Percentiles rank a stretch among this genome's conserved stretches.
phyloP scores from a whole-genome alignment of 2,329 filamentous ascomycete genomes.

The Drechslerella stenobrocha region DNA sequence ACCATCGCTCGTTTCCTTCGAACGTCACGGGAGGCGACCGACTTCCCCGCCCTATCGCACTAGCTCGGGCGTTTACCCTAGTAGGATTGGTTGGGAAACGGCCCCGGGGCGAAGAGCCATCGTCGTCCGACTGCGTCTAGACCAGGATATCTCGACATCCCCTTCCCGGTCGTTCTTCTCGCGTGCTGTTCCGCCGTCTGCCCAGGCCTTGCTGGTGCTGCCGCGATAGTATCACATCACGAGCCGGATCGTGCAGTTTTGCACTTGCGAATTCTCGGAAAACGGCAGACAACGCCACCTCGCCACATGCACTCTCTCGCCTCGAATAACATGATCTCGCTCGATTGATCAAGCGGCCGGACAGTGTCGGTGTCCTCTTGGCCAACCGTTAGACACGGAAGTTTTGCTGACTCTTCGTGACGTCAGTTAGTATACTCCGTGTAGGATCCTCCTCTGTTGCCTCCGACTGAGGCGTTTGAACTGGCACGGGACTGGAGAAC shows the following conservation, averaged over 20 bases:
- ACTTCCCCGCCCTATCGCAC: constrained; percentile 24
- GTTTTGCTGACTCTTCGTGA: constrained; percentile 27
- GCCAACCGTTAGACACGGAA: constrained; percentile 15
- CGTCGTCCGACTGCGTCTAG: background rate
- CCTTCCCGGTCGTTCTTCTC: no score
- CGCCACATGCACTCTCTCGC: constrained; percentile 1
- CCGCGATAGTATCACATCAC: constrained; percentile 3
- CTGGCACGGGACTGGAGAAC: background rate
- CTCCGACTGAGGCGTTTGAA: background rate
- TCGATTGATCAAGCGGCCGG: background rate
- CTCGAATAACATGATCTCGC: background rate
- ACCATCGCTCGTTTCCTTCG: constrained; percentile 23
- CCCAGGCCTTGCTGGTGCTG: background rate
- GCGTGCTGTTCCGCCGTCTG: background rate
- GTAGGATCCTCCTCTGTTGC: background rate
- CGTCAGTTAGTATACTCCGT: constrained; percentile 12
- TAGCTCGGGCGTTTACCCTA: constrained; percentile 24
- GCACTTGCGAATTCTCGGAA: background rate
- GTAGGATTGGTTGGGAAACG: constrained; percentile 32
- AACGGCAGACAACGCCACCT: constrained; percentile 6
- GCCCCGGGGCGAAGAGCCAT: constrained; percentile 1
- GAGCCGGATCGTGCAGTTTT: background rate
- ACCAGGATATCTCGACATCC: no score
- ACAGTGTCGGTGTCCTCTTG: constrained; percentile 20
- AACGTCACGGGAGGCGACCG: constrained; percentile 7